These are phyloP conservation scores for Trichophyton verrucosum DNA, from an alignment of 2,329 filamentous ascomycete genomes.

Conservation along the genomic window DNA sequence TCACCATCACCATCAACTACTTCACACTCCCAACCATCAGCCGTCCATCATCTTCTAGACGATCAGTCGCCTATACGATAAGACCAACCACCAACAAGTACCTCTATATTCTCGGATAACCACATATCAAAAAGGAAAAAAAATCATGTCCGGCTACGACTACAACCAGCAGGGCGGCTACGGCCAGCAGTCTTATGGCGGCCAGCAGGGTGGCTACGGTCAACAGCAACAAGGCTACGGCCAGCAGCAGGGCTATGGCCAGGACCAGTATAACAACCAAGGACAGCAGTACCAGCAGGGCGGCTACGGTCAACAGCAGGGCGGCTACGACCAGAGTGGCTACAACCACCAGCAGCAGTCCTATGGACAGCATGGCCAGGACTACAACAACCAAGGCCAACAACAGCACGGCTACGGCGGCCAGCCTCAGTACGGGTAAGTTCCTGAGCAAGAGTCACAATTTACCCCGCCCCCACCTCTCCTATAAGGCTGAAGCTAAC, in stretches of 20 bases:
- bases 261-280: constrained; percentile 20
- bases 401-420: constrained; percentile 4
- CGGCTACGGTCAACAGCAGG: constrained; percentile 18
- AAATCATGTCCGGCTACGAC: constrained; percentile 14
- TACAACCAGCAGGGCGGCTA: constrained; percentile 20
- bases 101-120: neutral
- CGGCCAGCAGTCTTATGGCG: constrained; percentile 15
- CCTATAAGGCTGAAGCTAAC: neutral
- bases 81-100: neutral
- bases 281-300: constrained; percentile 15
- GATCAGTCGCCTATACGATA: neutral
- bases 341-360: constrained; percentile 13
- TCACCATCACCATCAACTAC: neutral
- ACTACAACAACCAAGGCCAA: constrained; percentile 11
- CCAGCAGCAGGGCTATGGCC: constrained; percentile 11
- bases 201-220: constrained; percentile 15
- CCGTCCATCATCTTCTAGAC: neutral
- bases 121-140: neutral
- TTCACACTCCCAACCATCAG: neutral
- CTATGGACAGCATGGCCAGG: constrained; percentile 12
- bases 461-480: neutral
- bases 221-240: constrained; percentile 16
- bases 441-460: neutral
- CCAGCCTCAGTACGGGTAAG: constrained; percentile 10
- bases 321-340: constrained; percentile 16